phyloP scores from a whole-genome alignment of 1,284 basidiomycete species.

The Fomitopsis betulina region DNA sequence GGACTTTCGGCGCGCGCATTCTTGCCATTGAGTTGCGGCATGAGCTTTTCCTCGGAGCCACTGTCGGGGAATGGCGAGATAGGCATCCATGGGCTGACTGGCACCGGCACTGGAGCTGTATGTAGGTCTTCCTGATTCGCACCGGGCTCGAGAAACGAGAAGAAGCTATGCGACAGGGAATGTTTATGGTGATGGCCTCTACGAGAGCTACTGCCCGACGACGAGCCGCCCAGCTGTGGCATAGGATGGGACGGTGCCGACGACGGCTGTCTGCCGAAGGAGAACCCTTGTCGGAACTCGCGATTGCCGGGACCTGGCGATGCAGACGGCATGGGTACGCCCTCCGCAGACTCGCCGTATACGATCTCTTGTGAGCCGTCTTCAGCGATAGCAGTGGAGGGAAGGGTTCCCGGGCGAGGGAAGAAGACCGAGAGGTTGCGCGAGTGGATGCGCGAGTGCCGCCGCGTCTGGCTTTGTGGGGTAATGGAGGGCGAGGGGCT shows the following conservation, averaged over 20 bases:
- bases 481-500: slow-evolving; percentile 17
- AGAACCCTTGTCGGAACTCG: slow-evolving; percentile 55
- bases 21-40: slow-evolving; percentile 4
- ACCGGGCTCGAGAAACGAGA: slow-evolving; percentile 46
- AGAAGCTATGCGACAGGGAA: slow-evolving; percentile 91
- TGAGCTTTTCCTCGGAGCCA: slow-evolving; percentile 6
- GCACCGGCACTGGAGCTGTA: slow-evolving; percentile 46
- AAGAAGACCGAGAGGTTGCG: slow-evolving; percentile 91
- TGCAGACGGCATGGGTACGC: slow-evolving; percentile 42
- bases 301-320: slow-evolving; percentile 30
- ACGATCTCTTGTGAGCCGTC: slow-evolving; percentile 57
- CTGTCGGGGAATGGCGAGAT: slow-evolving; percentile 32
- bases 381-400: slow-evolving; percentile 59
- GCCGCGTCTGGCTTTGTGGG: slow-evolving; percentile 33
- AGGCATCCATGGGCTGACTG: slow-evolving; percentile 52
- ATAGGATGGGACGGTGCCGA: slow-evolving; percentile 21
- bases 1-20: slow-evolving; percentile 14
- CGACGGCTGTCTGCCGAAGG: slow-evolving; percentile 48
- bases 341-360: slow-evolving; percentile 39
- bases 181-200: slow-evolving; percentile 91
- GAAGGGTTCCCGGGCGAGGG: slow-evolving; percentile 70
- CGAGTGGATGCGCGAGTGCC: slow-evolving; percentile 79
- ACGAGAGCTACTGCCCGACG: slow-evolving; percentile 38
- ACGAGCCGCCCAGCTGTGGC: slow-evolving; percentile 20
- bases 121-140: slow-evolving; percentile 30